A percentile compares a stretch with the other conserved stretches of the same genome.
phyloP scores from a whole-genome alignment of 306 rosid genomes.

The Prunus persica region DNA sequence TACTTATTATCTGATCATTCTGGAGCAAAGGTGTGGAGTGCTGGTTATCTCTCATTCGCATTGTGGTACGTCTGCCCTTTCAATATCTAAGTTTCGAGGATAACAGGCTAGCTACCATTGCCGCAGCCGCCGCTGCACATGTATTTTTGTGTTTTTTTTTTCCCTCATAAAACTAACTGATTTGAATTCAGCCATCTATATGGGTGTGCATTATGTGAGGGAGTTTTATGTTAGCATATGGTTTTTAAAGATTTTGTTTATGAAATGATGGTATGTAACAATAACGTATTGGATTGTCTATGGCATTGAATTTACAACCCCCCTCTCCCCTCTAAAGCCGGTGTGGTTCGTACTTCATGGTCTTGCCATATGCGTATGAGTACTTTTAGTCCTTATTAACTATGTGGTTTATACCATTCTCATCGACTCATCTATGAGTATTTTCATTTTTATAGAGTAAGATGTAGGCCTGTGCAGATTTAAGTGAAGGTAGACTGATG shows the following conservation, averaged over 20 bases:
- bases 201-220: neutral
- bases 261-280: too few relatives aligned
- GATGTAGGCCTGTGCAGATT: neutral
- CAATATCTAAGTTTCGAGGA: neutral
- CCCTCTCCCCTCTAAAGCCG: neutral
- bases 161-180: neutral
- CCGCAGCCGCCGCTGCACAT: neutral
- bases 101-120: neutral
- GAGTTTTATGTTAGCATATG: neutral
- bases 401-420: neutral
- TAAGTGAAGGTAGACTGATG: neutral
- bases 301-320: neutral
- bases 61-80: constrained; percentile 62
- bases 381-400: neutral
- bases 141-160: neutral
- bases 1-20: constrained; percentile 67
- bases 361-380: neutral
- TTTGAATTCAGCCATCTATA: neutral
- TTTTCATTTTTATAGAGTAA: neutral
- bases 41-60: constrained; percentile 71
- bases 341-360: neutral
- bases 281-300: neutral
- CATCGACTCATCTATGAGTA: constrained; percentile 1
- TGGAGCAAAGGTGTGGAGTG: constrained; percentile 88
- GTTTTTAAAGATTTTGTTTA: neutral